phyloP scores from a whole-genome alignment of 768 basidiomycete genomes.

The Trametes coccinea region DNA sequence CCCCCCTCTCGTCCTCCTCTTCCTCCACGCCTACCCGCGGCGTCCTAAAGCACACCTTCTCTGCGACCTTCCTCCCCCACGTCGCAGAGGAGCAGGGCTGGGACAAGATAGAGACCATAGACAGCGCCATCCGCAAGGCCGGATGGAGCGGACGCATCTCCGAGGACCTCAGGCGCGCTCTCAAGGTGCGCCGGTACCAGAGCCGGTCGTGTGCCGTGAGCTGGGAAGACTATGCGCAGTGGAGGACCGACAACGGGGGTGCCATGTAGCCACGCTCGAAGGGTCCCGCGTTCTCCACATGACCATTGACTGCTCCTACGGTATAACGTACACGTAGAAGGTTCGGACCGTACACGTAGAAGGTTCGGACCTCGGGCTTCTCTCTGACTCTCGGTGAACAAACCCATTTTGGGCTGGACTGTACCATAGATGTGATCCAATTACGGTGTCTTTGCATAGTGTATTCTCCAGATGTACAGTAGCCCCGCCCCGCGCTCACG shows the following conservation, averaged over 20 bases:
- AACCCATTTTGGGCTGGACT: conserved; percentile 1
- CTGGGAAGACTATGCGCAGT: conserved; percentile 78
- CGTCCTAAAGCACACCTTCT: conserved; percentile 59
- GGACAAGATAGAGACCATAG: conserved; percentile 86
- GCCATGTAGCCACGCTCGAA: conserved; percentile 28
- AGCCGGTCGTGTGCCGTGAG: conserved; percentile 64
- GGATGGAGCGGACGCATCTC: conserved; percentile 84
- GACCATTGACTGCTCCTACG: not conserved
- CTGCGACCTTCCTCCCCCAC: conserved; percentile 92
- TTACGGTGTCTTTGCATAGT: conserved; percentile 15
- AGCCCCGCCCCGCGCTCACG: not conserved
- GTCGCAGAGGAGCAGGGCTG: conserved; percentile 93
- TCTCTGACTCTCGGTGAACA: not conserved
- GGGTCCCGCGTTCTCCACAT: not conserved
- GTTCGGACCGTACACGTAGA: too few relatives aligned
- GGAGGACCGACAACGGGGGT: conserved; percentile 60
- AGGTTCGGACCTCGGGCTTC: conserved; percentile 8
- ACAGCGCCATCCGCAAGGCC: conserved; percentile 91
- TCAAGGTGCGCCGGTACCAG: conserved; percentile 82
- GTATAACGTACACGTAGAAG: too few relatives aligned
- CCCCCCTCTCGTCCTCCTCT: conserved; percentile 67
- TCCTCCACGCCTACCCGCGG: conserved; percentile 50
- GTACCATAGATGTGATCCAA: conserved; percentile 17
- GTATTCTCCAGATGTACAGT: conserved; percentile 8
- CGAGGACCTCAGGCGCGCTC: conserved; percentile 74